Evolutionary conservation across 1,139 yeast genomes (phyloP).

Genomic region (Hemisphaericaspora subhashii): DNA sequence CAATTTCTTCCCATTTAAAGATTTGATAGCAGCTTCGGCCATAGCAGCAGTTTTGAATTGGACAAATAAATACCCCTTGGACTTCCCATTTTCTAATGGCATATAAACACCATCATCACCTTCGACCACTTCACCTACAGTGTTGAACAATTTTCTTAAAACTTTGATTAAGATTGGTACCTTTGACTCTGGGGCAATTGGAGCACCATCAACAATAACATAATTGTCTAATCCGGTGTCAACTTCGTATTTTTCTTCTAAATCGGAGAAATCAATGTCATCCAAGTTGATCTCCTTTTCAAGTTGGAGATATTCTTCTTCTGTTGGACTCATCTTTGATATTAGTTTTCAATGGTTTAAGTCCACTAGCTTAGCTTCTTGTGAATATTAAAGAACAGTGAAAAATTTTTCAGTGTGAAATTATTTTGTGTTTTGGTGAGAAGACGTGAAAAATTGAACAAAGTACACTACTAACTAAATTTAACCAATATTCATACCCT

Average conservation of each 20-base stretch:
- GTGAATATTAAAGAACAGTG: too few species aligned
- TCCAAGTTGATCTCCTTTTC: constrained; percentile 50
- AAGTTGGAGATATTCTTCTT: constrained; percentile 29
- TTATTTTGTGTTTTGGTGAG: too few species aligned
- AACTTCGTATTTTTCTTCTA: constrained; percentile 74
- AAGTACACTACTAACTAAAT: too few species aligned
- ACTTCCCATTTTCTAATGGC: constrained; percentile 79
- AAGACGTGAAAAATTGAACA: too few species aligned
- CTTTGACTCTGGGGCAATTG: constrained; percentile 89
- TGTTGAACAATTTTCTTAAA: constrained; percentile 72
- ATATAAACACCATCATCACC: constrained; percentile 71
- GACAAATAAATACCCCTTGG: constrained; percentile 86
- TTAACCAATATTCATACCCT: too few species aligned
- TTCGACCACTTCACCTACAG: constrained; percentile 65
- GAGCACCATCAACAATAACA: constrained; percentile 93
- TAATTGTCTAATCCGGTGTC: constrained; percentile 72
- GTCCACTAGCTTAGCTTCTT: too few species aligned
- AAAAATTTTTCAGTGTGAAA: too few species aligned
- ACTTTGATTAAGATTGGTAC: constrained; percentile 84
- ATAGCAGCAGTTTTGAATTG: constrained; percentile 69
- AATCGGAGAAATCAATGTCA: constrained; percentile 83
- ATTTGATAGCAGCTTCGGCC: constrained; percentile 79
- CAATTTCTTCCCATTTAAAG: constrained; percentile 83
- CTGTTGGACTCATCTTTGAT: constrained; percentile 13
- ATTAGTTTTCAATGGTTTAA: too few species aligned